A percentile compares a stretch with the other conserved stretches of the same genome.
These are phyloP conservation scores for Boletus smithii DNA, from an alignment of 1,284 basidiomycete species.

Conservation along the genomic window DNA sequence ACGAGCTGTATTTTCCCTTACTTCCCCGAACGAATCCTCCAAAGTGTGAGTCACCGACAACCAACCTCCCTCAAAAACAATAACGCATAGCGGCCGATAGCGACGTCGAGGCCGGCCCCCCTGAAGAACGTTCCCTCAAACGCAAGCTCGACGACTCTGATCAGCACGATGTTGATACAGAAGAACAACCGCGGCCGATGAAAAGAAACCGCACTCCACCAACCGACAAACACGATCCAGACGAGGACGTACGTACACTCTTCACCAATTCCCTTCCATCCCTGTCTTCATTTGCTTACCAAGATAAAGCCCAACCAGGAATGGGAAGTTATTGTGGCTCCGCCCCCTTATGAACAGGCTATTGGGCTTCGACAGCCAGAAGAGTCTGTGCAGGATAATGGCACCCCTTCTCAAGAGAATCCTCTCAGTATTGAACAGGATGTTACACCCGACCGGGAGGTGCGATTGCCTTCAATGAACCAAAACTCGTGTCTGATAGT, in stretches of 20 bases:
- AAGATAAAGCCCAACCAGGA: slow-evolving; percentile 25
- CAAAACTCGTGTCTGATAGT: slow-evolving; percentile 12
- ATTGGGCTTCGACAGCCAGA: slow-evolving; percentile 11
- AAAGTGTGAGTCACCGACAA: slow-evolving; percentile 32
- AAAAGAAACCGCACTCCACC: slow-evolving; percentile 52
- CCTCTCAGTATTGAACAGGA: no score
- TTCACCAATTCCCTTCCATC: not conserved
- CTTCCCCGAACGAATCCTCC: slow-evolving; percentile 16
- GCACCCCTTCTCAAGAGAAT: no score
- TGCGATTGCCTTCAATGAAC: slow-evolving; percentile 8
- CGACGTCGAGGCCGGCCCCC: slow-evolving; percentile 27
- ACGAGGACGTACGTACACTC: slow-evolving; percentile 31
- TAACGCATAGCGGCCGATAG: slow-evolving; percentile 34
- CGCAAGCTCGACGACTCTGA: slow-evolving; percentile 41
- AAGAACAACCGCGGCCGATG: slow-evolving; percentile 36
- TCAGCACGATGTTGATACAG: slow-evolving; percentile 23
- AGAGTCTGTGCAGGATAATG: slow-evolving; percentile 11
- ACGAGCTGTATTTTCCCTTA: slow-evolving; percentile 31
- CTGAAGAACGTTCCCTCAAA: slow-evolving; percentile 38
- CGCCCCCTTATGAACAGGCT: slow-evolving; percentile 29
- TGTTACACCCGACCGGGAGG: slow-evolving; percentile 15
- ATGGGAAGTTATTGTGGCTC: slow-evolving; percentile 33
- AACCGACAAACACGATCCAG: no score
- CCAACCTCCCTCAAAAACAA: slow-evolving; percentile 30
- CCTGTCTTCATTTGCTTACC: slow-evolving; percentile 22